A percentile compares a stretch with the other conserved stretches of the same genome.
Conservation (phyloP, 176 grass and related monocot genomes). For the Rhynchospora breviuscula region DNA sequence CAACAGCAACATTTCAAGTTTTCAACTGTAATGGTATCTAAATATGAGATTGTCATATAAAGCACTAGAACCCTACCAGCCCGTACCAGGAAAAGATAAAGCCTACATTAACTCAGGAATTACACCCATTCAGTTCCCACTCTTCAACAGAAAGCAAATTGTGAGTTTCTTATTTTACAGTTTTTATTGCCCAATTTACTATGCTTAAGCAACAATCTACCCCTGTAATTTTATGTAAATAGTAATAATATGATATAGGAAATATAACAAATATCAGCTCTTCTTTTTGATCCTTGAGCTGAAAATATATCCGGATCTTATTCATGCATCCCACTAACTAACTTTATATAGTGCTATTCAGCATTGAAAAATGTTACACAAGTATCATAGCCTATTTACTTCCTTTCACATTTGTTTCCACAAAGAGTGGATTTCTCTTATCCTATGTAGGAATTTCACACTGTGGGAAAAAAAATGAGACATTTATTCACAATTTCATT, state of each 20-base stretch:
- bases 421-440: not conserved
- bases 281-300: not conserved
- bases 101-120: not conserved
- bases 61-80: not conserved
- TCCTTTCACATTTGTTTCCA: not conserved
- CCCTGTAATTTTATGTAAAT: not conserved
- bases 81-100: not conserved
- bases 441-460: not conserved
- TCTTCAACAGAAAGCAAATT: not conserved
- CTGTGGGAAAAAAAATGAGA: not conserved
- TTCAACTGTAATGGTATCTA: not conserved
- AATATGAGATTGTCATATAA: not conserved
- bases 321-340: not conserved
- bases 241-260: not conserved
- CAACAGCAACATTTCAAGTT: not conserved
- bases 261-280: not conserved
- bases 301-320: not conserved
- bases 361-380: not conserved
- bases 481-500: not conserved
- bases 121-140: not conserved
- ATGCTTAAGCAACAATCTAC: not conserved
- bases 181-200: not conserved
- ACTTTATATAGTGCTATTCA: not conserved
- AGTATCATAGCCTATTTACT: not conserved
- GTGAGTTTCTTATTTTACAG: not conserved